Conservation (phyloP, 768 basidiomycete genomes). For the Roridomyces roridus region DNA sequence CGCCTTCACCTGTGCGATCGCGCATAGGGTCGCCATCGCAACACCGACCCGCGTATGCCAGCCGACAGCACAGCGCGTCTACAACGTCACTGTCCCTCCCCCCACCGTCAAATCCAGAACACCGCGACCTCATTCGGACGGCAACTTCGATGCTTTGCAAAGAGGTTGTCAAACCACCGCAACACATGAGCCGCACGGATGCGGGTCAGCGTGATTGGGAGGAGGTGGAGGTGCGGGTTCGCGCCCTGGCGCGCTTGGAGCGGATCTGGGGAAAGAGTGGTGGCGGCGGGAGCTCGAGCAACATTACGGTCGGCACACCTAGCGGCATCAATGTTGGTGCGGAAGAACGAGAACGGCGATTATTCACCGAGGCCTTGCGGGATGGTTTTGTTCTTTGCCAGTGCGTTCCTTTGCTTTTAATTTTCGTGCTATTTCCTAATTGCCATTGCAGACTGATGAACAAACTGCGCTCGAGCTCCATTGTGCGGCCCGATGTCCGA, state of each 20-base stretch:
- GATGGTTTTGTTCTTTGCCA: constrained; percentile 92
- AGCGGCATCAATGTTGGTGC: constrained; percentile 54
- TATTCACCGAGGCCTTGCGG: constrained; percentile 76
- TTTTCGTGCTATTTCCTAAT: constrained; percentile 25
- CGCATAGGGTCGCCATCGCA: constrained; percentile 55
- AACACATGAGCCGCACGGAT: constrained; percentile 56
- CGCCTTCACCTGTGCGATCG: constrained; percentile 51
- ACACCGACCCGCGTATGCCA: constrained; percentile 52
- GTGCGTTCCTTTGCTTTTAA: constrained; percentile 55
- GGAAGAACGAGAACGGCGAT: constrained; percentile 76
- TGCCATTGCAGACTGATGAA: constrained; percentile 68
- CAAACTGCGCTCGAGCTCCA: constrained; percentile 67
- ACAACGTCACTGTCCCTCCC: constrained; percentile 53
- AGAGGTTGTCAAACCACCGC: constrained; percentile 68
- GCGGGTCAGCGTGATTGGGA: constrained; percentile 66
- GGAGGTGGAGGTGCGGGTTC: constrained; percentile 73
- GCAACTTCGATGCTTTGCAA: constrained; percentile 71
- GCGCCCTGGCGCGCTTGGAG: constrained; percentile 69
- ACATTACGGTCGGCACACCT: constrained; percentile 38
- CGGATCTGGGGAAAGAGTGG: constrained; percentile 79
- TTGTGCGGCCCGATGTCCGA: constrained; percentile 67
- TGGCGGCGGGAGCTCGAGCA: constrained; percentile 48
- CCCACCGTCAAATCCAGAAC: constrained; percentile 56
- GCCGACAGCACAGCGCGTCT: constrained; percentile 65
- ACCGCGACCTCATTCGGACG: constrained; percentile 70